These are phyloP conservation scores for Picea glauca DNA, from an alignment of 75 land plant genomes.

Conservation along the genomic window DNA sequence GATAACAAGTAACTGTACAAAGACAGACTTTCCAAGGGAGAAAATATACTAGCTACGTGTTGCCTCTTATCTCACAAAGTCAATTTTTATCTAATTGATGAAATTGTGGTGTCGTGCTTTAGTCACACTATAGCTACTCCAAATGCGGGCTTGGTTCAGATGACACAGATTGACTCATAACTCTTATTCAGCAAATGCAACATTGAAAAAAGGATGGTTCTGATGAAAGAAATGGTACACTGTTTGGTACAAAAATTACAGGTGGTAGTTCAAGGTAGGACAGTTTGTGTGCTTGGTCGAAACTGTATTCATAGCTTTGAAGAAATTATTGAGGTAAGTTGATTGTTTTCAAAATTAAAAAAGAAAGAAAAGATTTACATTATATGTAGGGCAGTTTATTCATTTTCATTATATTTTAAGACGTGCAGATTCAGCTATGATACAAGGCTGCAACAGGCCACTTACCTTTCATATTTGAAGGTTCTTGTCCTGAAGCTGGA, in stretches of 20 bases:
- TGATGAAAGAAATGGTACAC: slow-evolving; percentile 31
- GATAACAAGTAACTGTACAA: background rate
- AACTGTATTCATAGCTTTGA: slow-evolving; percentile 50
- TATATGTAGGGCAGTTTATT: background rate
- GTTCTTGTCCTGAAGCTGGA: slow-evolving; percentile 93
- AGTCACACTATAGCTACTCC: slow-evolving; percentile 94
- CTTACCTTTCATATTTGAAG: slow-evolving; percentile 78
- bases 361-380: background rate
- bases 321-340: slow-evolving; percentile 70
- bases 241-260: slow-evolving; percentile 92
- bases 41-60: background rate
- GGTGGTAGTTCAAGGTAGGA: slow-evolving; percentile 97
- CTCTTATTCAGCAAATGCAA: slow-evolving; percentile 77
- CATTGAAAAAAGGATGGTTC: slow-evolving; percentile 23
- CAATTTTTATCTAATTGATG: background rate
- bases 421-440: slow-evolving; percentile 65
- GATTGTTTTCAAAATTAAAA: background rate
- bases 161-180: slow-evolving; percentile 84
- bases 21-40: background rate
- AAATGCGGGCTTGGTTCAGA: slow-evolving; percentile 92
- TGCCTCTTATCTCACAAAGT: background rate
- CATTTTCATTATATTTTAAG: background rate
- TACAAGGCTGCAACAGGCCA: slow-evolving; percentile 91
- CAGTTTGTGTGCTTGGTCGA: slow-evolving; percentile 79
- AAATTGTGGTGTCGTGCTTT: slow-evolving; percentile 12